Base-by-base conservation (phyloP, 2,329 filamentous ascomycete genomes). In the Aspergillus puulaauensis region DNA sequence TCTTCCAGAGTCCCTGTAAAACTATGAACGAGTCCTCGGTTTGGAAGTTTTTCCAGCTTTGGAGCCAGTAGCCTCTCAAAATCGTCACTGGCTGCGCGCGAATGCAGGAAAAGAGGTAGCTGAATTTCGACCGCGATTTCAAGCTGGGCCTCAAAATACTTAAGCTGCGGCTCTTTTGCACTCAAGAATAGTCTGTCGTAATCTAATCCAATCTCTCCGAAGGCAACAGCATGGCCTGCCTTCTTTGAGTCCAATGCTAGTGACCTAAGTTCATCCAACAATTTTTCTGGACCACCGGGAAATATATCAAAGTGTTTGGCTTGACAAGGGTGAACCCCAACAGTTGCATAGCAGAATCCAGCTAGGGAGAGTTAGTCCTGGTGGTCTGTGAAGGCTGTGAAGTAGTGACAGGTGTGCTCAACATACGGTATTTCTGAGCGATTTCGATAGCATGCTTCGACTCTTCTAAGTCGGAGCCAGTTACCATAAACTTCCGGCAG, bases 141-240 rank as follows among this genome's bases (percentile, higher is more conserved):
- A 4, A 98, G 83, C 73, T 99, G 95, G 6, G 84, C 83, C 43
- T 87, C 86, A 72, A 99, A 99, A 59, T 91, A 92, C 69, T 91
- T 88, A 31, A 93, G 80, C 74, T 99, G 95, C 15, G 88, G 84
- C 23, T 88, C 86, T 68, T 88, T 90, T 40, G 88, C 85, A 69
- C 90, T 92, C 68, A 93, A 88, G 67, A 91, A 90, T 37, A 99
- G 79, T 2, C 95, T 86, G 77, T 99, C 95, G 71, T 98, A 99
- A 77, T 99, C 95, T 4, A 99, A 87, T 2, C 95, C 95, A 61
- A 99, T 91, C 75, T 99, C 95, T 49, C 95, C 95, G 72, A 97
- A 92, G 6, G 95, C 93, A 6, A 85, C 83, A 1, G 91, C 87
- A 41, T 90, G 82, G 0, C 84, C 82, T 11, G 73, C 72, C 49